Base-by-base conservation (phyloP, 495 filamentous ascomycete species). In the Darksidea phi region DNA sequence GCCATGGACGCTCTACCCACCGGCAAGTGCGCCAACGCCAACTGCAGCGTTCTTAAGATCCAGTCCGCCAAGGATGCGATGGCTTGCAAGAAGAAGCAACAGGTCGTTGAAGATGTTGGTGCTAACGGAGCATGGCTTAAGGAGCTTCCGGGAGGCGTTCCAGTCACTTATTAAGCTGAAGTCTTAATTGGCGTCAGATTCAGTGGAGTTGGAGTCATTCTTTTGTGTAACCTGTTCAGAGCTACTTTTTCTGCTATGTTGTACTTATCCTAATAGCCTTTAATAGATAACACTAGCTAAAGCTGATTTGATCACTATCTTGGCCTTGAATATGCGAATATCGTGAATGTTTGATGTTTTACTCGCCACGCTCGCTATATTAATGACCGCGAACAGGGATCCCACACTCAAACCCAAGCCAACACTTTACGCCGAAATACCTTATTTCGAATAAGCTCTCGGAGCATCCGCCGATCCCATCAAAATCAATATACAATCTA, bases 11-110 rank as follows among this genome's bases (percentile, higher is more conserved):
- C 57, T 54, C 34, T 58, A n/a, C 61, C 61, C 18, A 48, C 26
- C 34, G 61, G 61, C 54, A 59, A 59, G 48, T 64, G 61, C 61
- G 61, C 61, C 6, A 64, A 64, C 23, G 61, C 61, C 25, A 64
- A 64, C 53, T 67, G 64, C 64, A 58, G 50, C 34, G 57, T 66
- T 46, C 54, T 67, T 15, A 67, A 63, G 54, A 54, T 59, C 18
- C 64, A 67, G 64, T 59, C 58, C 20, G 64, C 50, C 18, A 25
- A 25, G 41, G 54, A 64, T 41, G 37, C 54, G 13, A 55, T 54
- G 52, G 53, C n/a, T 11, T 67, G 64, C 48, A 62, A 48, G 64
- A 58, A 62, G 47, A 34, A 46, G n/a, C 64, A 64, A 37, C 47
- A 54, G 25, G 58, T 58, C 28, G 28, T 41, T 5, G 57, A 61